phyloP scores from a whole-genome alignment of 257 asterid species.

The Craterostigma plantagineum region DNA sequence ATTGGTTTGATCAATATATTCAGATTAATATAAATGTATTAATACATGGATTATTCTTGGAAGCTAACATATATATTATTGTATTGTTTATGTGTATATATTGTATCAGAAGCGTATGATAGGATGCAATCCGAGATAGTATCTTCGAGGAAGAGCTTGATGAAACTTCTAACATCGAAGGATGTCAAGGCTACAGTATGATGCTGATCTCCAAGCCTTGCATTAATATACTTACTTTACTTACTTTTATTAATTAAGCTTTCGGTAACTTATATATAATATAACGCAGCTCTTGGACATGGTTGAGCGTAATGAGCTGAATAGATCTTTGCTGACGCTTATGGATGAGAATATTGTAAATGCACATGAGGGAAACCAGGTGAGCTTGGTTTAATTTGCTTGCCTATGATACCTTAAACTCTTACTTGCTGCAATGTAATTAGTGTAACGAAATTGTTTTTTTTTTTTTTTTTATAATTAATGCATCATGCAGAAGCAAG shows the following conservation, averaged over 20 bases:
- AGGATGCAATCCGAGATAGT: conserved; percentile 61
- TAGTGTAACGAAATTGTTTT: too few species aligned
- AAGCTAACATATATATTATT: too few species aligned
- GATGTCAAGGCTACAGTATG: conserved; percentile 64
- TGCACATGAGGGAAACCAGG: conserved; percentile 64
- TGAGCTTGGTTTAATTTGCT: conserved; percentile 11
- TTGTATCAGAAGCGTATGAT: conserved; percentile 72
- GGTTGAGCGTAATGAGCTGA: conserved; percentile 66
- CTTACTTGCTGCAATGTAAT: too few species aligned
- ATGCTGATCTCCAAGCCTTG: too few species aligned
- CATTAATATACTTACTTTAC: too few species aligned
- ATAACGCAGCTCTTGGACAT: conserved; percentile 50
- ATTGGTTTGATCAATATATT: conserved; percentile 37
- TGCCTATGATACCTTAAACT: neutral
- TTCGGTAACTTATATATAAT: neutral
- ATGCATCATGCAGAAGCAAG: conserved; percentile 59
- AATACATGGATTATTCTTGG: too few species aligned
- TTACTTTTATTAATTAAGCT: too few species aligned
- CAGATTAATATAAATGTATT: too few species aligned
- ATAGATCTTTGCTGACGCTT: conserved; percentile 66
- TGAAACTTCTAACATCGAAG: conserved; percentile 40
- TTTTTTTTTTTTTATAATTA: too few species aligned
- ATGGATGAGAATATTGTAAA: conserved; percentile 76
- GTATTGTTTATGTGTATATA: too few species aligned
- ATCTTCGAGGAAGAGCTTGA: conserved; percentile 40